Base-by-base conservation (phyloP, 176 grass and related monocot species). In the Metroxylon sagu region DNA sequence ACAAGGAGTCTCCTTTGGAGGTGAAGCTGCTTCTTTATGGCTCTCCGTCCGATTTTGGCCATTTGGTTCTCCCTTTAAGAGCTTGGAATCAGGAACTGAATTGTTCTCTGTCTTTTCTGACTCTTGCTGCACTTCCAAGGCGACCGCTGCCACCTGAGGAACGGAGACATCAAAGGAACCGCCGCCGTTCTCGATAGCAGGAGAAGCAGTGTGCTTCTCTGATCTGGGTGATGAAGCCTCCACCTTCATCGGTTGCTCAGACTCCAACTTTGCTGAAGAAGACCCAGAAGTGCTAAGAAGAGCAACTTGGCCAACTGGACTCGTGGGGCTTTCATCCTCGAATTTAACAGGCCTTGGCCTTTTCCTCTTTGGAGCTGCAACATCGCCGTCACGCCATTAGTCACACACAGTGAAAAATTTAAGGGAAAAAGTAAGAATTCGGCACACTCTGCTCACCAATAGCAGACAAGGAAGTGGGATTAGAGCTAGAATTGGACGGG, bases 331-430 rank as follows among this genome's bases (percentile, higher is more conserved):
- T 43, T 85, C 79, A 52, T 93, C 74, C 48, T 93, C 85, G 19
- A 85, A 87, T 64, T 98, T 98, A 5, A 86, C 65, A 26, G 81
- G 69, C 66, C 94, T 83, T 18, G 94, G 94, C 21, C 74, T 77
- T 67, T 98, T 98, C 76, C 94, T 80, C 76, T 93, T 98, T 2
- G 88, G 84, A 16, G 88, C 94, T 98, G 76, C 48, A 62, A 23
- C 12, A 43, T 14, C 35, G 10, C 8, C 7, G 35, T 43, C 35
- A 10, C 35, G 35, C 35, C 35, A 43, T 43, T 14, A 43, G 10
- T 43, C 8, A 43, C 35, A 39, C 7, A 3, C 2, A 3, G 10
- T 0, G 49, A 51, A 29, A 65, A 35, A 48, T 19, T 3, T 30
- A 16, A 16, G 25, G 16, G 29, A 54, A 56, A 62, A 29, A 26